phyloP scores from a whole-genome alignment of 164 flowering plant species.

The Tinospora cordifolia region DNA sequence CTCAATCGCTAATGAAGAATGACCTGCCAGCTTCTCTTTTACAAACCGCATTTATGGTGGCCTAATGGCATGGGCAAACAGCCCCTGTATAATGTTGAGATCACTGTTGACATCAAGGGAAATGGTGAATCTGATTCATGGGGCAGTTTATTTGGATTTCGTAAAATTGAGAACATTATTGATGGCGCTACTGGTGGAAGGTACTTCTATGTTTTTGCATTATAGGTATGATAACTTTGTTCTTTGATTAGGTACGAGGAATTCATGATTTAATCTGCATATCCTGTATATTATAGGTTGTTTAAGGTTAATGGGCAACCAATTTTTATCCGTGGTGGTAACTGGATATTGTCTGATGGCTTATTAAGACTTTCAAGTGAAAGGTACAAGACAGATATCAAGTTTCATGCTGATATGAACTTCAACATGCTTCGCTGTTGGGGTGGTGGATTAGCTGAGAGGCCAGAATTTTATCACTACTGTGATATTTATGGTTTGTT shows the following conservation, averaged over 20 bases:
- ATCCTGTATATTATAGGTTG: neutral
- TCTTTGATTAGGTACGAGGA: neutral
- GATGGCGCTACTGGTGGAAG: conserved; percentile 48
- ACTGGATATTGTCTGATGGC: conserved; percentile 92
- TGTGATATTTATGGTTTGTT: neutral
- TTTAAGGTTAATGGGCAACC: neutral
- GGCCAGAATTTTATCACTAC: conserved; percentile 81
- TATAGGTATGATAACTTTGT: conserved; percentile 11
- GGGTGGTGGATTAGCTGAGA: conserved; percentile 94
- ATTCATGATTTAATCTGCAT: neutral
- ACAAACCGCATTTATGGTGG: neutral
- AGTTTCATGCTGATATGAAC: conserved; percentile 96
- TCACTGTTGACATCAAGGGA: conserved; percentile 64
- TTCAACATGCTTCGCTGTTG: conserved; percentile 58
- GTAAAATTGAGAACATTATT: conserved; percentile 74
- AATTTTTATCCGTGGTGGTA: conserved; percentile 78
- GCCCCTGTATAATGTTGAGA: conserved; percentile 55
- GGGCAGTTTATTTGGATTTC: conserved; percentile 76
- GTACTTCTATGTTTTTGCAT: neutral
- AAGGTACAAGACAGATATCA: conserved; percentile 79
- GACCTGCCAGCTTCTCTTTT: conserved; percentile 1
- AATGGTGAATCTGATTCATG: conserved; percentile 76
- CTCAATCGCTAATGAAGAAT: neutral
- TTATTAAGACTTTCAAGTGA: conserved; percentile 64
- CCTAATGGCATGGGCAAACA: conserved; percentile 84